Evolutionary conservation across 78 protist genomes (phyloP).

Genomic region (Dictyostelium firmibasis): DNA sequence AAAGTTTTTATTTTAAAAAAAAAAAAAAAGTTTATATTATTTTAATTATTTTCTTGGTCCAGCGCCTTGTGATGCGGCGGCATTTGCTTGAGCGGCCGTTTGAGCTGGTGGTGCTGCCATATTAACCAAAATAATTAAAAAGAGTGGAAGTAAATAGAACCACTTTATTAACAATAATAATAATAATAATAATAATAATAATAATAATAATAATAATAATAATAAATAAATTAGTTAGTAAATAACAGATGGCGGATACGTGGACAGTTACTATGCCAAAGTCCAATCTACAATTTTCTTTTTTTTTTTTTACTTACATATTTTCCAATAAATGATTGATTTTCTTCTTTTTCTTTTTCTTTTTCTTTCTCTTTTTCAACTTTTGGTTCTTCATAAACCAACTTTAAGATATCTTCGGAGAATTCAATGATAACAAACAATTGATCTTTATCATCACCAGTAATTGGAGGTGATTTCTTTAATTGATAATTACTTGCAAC

Average conservation of each 20-base stretch:
- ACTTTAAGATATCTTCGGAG: neutral
- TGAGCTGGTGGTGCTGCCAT: neutral
- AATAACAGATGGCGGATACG: too few relatives aligned
- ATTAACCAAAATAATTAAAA: neutral
- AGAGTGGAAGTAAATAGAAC: constrained; percentile 1
- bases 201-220: neutral
- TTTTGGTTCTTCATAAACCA: neutral
- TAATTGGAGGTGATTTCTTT: neutral
- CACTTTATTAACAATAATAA: neutral
- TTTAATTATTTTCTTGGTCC: neutral
- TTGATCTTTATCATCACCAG: neutral
- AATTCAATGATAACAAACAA: neutral
- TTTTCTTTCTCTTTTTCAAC: neutral
- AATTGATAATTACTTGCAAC: constrained; percentile 13
- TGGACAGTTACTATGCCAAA: too few relatives aligned
- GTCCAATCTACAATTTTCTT: too few relatives aligned
- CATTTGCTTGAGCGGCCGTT: neutral
- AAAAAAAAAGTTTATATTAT: too few relatives aligned
- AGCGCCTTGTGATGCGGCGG: neutral
- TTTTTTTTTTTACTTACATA: neutral
- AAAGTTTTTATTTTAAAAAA: too few relatives aligned
- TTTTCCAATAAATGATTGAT: constrained; percentile 13
- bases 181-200: neutral
- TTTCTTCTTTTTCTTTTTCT: constrained; percentile 16
- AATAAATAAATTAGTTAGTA: neutral